phyloP scores from a whole-genome alignment of 495 filamentous ascomycete genomes.

The Penicillium cataractarum region DNA sequence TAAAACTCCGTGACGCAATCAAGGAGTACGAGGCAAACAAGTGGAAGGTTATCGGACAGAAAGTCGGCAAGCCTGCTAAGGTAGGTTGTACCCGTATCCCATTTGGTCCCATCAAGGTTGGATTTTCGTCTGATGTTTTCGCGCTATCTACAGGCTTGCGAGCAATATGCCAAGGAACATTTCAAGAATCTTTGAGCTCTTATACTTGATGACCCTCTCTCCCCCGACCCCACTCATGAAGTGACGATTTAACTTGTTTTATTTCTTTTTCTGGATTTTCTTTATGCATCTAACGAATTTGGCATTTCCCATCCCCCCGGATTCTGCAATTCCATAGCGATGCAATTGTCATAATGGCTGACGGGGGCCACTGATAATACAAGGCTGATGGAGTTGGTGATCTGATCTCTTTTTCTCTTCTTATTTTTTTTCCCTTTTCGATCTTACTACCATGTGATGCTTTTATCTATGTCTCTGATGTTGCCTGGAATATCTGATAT shows the following conservation, averaged over 20 bases:
- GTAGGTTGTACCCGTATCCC: conserved; percentile 45
- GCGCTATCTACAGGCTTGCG: conserved; percentile 71
- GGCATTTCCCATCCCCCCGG: conserved; percentile 33
- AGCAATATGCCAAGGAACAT: conserved; percentile 97
- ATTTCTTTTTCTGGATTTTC: conserved; percentile 25
- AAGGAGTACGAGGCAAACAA: conserved; percentile 98
- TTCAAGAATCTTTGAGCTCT: conserved; percentile 62
- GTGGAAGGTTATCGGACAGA: conserved; percentile 95
- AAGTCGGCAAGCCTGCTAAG: conserved; percentile 98
- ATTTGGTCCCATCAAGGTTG: conserved; percentile 10
- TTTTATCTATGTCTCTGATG: neutral
- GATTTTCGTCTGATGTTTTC: conserved; percentile 10
- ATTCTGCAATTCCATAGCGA: conserved; percentile 41
- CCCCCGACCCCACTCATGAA: conserved; percentile 36
- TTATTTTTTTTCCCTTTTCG: conserved; percentile 7
- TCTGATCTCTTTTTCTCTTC: conserved; percentile 26
- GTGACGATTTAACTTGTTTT: conserved; percentile 37
- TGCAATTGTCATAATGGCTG: conserved; percentile 30
- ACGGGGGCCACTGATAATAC: conserved; percentile 26
- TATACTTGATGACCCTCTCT: conserved; percentile 14
- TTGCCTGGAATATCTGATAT: conserved; percentile 13
- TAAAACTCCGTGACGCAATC: conserved; percentile 87
- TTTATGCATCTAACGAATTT: conserved; percentile 41
- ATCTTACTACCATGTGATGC: conserved; percentile 1
- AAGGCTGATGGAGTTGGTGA: conserved; percentile 40